phyloP scores from a whole-genome alignment of 176 grass and related monocot species.

The Ananas comosus region DNA sequence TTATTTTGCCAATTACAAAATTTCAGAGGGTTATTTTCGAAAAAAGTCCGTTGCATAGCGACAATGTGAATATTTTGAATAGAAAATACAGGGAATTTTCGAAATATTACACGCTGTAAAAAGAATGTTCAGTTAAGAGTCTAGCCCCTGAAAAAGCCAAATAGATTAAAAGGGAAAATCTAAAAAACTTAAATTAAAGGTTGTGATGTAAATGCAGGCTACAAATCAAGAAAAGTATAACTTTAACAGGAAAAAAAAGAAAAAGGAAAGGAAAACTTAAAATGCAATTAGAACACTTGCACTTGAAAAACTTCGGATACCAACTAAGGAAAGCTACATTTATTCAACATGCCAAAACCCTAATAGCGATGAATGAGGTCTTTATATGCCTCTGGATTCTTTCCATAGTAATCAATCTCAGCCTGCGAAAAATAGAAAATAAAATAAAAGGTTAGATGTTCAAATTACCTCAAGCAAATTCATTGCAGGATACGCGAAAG shows the following conservation, averaged over 20 bases:
- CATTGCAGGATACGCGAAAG: neutral
- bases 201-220: constrained; percentile 3
- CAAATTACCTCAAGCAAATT: neutral
- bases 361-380: constrained; percentile 85
- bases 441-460: neutral
- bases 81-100: too few species aligned
- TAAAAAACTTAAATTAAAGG: constrained; percentile 4
- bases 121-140: too few species aligned
- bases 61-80: too few species aligned
- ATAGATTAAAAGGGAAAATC: too few species aligned
- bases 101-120: too few species aligned
- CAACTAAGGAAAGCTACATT: neutral
- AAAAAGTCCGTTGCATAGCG: too few species aligned
- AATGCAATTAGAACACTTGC: too few species aligned
- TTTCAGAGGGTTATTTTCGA: too few species aligned
- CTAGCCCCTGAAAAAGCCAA: too few species aligned
- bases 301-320: neutral
- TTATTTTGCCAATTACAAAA: too few species aligned
- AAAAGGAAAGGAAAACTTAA: too few species aligned
- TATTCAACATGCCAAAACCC: neutral
- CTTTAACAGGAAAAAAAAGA: too few species aligned
- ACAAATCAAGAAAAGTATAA: neutral
- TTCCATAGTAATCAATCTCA: constrained; percentile 59
- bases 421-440: constrained; percentile 34
- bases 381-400: constrained; percentile 46